Conservation (phyloP, 352 stramenopile genomes). For the Peronospora tabacina region DNA sequence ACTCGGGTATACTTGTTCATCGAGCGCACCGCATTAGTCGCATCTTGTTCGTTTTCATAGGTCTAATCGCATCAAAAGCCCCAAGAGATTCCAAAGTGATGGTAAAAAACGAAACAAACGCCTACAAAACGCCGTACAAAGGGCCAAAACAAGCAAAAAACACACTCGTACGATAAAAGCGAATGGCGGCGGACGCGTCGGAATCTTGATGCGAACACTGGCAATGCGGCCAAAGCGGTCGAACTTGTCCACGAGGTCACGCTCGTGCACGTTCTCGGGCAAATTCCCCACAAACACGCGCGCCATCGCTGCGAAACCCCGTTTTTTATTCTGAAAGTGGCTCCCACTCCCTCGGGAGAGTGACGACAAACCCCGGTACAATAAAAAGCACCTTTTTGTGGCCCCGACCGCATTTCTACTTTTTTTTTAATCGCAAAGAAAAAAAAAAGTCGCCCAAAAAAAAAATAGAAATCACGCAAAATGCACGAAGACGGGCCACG, state of each 20-base stretch:
- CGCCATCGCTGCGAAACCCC: constrained; percentile 18
- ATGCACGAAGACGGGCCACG: constrained; percentile 7
- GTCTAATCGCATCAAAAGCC: constrained; percentile 23
- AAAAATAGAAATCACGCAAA: neutral
- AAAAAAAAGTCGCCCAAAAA: neutral
- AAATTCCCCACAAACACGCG: constrained; percentile 60
- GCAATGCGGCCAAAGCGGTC: constrained; percentile 39
- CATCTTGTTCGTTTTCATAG: constrained; percentile 49
- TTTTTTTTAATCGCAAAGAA: neutral
- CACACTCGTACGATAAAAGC: constrained; percentile 58
- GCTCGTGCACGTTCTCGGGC: constrained; percentile 45
- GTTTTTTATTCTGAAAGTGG: neutral
- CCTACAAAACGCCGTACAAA: neutral
- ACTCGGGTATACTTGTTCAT: constrained; percentile 35
- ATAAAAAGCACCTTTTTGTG: no score
- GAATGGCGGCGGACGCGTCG: constrained; percentile 36
- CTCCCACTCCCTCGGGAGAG: neutral
- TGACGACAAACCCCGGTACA: neutral
- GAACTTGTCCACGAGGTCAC: constrained; percentile 50
- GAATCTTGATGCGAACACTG: constrained; percentile 49
- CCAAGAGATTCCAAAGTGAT: no score
- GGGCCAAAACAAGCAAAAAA: neutral
- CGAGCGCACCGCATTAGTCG: constrained; percentile 40
- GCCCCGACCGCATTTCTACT: no score
- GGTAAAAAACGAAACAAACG: neutral